Evolutionary conservation across 2,329 filamentous ascomycete genomes (phyloP).

Genomic region (Fusarium pininemorale): DNA sequence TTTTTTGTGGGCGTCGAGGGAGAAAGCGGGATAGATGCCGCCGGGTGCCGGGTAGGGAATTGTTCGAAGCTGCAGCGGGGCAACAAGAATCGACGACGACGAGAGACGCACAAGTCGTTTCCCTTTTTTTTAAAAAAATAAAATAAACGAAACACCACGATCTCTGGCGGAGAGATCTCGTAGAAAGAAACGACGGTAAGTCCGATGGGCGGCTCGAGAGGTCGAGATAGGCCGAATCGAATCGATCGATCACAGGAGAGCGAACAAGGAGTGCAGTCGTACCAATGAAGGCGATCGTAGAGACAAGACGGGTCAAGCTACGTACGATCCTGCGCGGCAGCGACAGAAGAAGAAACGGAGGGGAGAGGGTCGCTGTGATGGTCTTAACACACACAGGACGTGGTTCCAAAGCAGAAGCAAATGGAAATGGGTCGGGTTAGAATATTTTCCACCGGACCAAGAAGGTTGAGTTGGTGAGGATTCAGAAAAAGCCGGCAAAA

Average conservation of each 20-base stretch:
- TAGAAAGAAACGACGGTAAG: constrained; percentile 37
- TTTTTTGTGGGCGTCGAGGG: constrained; percentile 38
- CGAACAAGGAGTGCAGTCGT: constrained; percentile 45
- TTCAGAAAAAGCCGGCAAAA: constrained; percentile 49
- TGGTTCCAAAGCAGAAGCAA: constrained; percentile 46
- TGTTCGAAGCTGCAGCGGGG: constrained; percentile 36
- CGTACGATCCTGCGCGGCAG: constrained; percentile 48
- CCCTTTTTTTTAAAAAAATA: neutral
- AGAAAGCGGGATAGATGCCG: constrained; percentile 38
- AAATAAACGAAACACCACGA: constrained; percentile 22
- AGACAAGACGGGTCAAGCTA: constrained; percentile 46
- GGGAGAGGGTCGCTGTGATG: constrained; percentile 44
- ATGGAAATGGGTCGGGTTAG: constrained; percentile 46
- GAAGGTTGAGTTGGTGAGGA: constrained; percentile 49
- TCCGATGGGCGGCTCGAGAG: constrained; percentile 38
- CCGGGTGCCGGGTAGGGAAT: constrained; percentile 35
- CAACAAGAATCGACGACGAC: constrained; percentile 28
- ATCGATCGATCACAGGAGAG: constrained; percentile 33
- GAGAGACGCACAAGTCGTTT: constrained; percentile 23
- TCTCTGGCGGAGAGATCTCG: constrained; percentile 25
- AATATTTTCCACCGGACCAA: constrained; percentile 50
- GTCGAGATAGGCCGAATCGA: constrained; percentile 40
- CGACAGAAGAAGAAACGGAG: constrained; percentile 38
- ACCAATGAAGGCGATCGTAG: constrained; percentile 39
- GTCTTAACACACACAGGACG: constrained; percentile 44